Percentiles rank a stretch among this genome's conserved stretches.
These are phyloP conservation scores for Amyloporia xantha DNA, from an alignment of 768 basidiomycete species.

Conservation along the genomic window DNA sequence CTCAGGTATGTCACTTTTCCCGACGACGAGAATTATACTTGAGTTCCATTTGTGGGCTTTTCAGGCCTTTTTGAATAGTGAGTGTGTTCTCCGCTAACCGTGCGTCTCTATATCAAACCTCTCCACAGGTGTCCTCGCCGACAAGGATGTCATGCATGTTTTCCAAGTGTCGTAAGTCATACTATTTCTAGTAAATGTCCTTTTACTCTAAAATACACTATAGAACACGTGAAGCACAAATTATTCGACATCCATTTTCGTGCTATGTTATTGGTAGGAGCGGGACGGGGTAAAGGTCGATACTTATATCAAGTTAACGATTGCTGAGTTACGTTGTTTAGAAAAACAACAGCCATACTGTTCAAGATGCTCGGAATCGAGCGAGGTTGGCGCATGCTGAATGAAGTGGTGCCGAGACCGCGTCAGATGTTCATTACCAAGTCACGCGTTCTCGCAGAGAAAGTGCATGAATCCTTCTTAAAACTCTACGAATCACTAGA, in stretches of 20 bases:
- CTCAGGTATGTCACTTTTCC: conserved; percentile 9
- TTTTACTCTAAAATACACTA: not conserved
- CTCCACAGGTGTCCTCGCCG: conserved; percentile 40
- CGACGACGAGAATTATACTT: not conserved
- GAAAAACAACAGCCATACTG: conserved; percentile 73
- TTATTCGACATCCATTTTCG: conserved; percentile 51
- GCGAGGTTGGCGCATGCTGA: conserved; percentile 38
- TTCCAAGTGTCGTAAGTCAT: conserved; percentile 25
- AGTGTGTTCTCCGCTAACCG: conserved; percentile 5
- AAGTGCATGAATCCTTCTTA: conserved; percentile 59
- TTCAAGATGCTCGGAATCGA: conserved; percentile 72
- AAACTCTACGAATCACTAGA: conserved; percentile 42
- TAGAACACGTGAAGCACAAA: conserved; percentile 42
- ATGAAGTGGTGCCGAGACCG: conserved; percentile 35
- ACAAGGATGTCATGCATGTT: conserved; percentile 32
- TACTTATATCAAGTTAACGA: not conserved
- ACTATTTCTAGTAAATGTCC: not conserved
- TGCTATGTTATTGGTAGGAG: conserved; percentile 57
- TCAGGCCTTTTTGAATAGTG: conserved; percentile 32
- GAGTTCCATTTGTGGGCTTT: not conserved
- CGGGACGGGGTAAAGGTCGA: conserved; percentile 45
- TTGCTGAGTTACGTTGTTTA: conserved; percentile 25
- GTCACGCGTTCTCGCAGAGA: conserved; percentile 54
- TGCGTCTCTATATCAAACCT: not conserved
- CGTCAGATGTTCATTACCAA: conserved; percentile 71